Evolutionary conservation across 495 filamentous ascomycete genomes (phyloP), one percentile per base, ranked within the genome.

Genomic region (Neurospora sp.): DNA sequence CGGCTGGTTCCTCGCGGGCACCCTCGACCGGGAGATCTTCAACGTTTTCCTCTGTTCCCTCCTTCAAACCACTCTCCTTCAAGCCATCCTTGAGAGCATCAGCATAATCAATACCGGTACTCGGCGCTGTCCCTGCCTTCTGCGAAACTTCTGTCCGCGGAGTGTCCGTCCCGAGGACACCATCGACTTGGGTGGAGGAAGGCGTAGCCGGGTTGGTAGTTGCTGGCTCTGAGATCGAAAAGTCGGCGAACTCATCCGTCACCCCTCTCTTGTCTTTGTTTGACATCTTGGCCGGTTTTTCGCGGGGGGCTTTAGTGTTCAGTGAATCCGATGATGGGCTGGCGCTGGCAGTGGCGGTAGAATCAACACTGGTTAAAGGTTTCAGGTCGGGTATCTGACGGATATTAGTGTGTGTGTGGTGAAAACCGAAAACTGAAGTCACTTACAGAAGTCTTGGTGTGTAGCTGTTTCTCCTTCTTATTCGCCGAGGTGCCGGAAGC

Each of bases 1-100:
- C 7, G 54, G 54, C 28, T 66, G 54, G 54, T 31, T 66, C 54
- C 54, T 66, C 54, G 6, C 6, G 54, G 54, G 59, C 10, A 13
- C 69, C 69, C 19, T 48, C 39, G 24, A 45, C 21, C 5, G 73
- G 54, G 34, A 75, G 13, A n/a, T 76, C 73, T 31, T 77, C 76
- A 15, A 72, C 74, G 11, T 74, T 74, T 42, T 72, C 54, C 43
- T 77, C 76, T 5, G 70, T 72, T n/a, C 75, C 31, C 31, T 77
- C 76, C 24, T 74, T 19, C 28, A 19, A 15, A 1, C 54, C 54
- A 36, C 28, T 36, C 7, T 34, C 54, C 28, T 66, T 66, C 54
- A 66, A 15, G 28, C 28, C 54, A 66, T 66, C 54, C 15, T 66
- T 66, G 54, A 66, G 54, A 17, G 54, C 54, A 66, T 66, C 54